phyloP scores from a whole-genome alignment of 306 rosid species.

The Sesbania bispinosa region DNA sequence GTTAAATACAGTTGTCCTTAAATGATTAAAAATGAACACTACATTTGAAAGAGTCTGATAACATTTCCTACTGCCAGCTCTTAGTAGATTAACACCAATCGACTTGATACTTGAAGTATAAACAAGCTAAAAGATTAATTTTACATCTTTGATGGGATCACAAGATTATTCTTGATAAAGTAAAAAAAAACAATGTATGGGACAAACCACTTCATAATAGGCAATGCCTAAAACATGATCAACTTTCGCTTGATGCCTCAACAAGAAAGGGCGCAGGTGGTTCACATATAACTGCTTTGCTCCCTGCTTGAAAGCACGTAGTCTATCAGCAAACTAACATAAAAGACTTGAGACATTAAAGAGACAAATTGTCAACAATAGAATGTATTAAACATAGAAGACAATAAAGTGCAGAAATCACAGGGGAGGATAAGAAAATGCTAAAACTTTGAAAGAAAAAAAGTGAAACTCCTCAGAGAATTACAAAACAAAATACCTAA shows the following conservation, averaged over 20 bases:
- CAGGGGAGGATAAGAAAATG: neutral
- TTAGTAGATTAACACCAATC: constrained; percentile 15
- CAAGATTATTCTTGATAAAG: neutral
- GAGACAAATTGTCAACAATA: neutral
- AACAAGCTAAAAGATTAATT: neutral
- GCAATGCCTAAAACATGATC: constrained; percentile 62
- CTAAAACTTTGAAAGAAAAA: no score
- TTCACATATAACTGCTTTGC: constrained; percentile 64
- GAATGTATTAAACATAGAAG: neutral
- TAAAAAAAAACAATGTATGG: neutral
- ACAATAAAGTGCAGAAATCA: neutral
- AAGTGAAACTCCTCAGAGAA: neutral
- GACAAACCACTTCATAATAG: constrained; percentile 64
- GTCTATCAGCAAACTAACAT: constrained; percentile 7
- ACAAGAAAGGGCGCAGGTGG: constrained; percentile 76
- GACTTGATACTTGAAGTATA: neutral
- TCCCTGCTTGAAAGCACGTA: constrained; percentile 50
- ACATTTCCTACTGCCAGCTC: neutral
- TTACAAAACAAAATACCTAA: neutral
- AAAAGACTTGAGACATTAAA: neutral
- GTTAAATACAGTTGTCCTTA: neutral
- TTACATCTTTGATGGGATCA: neutral
- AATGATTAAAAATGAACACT: no score
- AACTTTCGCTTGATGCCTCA: constrained; percentile 59
- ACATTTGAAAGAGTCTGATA: neutral